phyloP scores from a whole-genome alignment of 1,139 yeast genomes.

The Suhomyces choctaworum region DNA sequence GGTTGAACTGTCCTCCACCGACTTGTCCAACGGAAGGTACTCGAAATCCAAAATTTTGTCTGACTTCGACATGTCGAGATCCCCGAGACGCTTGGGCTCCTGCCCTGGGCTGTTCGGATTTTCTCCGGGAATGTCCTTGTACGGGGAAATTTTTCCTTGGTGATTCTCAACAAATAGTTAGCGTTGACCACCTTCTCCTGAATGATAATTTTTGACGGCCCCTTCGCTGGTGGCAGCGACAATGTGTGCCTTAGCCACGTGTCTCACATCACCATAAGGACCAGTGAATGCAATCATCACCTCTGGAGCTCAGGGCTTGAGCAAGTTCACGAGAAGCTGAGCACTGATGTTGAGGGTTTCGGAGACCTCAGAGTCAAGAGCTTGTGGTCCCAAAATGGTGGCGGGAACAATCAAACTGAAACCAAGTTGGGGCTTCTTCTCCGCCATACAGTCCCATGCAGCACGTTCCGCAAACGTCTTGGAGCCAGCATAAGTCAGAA shows the following conservation, averaged over 20 bases:
- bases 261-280: conserved; percentile 15
- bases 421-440: conserved; percentile 3
- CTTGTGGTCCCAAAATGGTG: conserved; percentile 1
- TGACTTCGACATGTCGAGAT: too few species aligned
- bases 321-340: neutral
- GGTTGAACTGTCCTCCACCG: too few species aligned
- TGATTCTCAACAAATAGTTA: conserved; percentile 35
- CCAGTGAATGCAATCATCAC: conserved; percentile 11
- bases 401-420: neutral
- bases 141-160: conserved; percentile 16
- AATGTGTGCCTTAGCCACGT: conserved; percentile 17
- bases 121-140: neutral
- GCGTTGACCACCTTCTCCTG: conserved; percentile 9
- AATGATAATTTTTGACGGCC: conserved; percentile 13
- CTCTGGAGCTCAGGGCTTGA: conserved; percentile 17
- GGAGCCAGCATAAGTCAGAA: conserved; percentile 1
- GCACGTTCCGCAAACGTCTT: conserved; percentile 1
- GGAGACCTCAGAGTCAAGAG: neutral
- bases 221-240: conserved; percentile 13
- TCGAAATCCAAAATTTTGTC: too few species aligned
- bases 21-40: too few species aligned
- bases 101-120: too few species aligned
- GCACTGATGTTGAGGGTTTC: conserved; percentile 1
- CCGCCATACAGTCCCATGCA: conserved; percentile 1
- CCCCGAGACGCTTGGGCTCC: too few species aligned